Evolutionary conservation across 1,139 yeast species (phyloP), one percentile per base, ranked within the genome.

Genomic region (Saccharomyces hybrid): DNA sequence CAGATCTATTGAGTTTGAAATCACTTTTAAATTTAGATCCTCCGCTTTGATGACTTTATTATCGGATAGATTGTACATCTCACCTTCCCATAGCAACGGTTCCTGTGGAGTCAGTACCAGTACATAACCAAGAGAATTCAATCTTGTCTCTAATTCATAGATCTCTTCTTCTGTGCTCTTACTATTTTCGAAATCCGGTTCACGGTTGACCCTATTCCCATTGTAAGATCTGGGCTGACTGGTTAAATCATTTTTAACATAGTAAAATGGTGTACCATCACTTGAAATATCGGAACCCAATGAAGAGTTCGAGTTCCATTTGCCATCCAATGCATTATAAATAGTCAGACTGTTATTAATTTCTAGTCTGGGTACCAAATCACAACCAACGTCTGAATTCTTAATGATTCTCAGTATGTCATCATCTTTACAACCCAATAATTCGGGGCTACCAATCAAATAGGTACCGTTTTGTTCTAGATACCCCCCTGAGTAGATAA

Each of bases 71-170:
- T 82, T 80, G 38, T 85, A 79, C 58, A 86, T 84, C 26, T 80
- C 78, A 2, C 98, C 98, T 60, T 88, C 93, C 98, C 98, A 91
- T 29, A 88, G 82, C 67, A 91, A 79, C 0, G 97, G 95, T 63
- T 88, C 88, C 11, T 85, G 80, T 1, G 96, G 93, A 63, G 88
- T 84, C 25, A 90, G 73, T 0, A 91, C 85, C 38, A 91, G 65
- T 14, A 90, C 79, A 62, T 89, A 89, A 0, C 88, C 84, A 53
- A 73, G 69, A 23, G 68, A 61, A 53, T 67, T 67, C 44, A 69
- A 54, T 54, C 62, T 64, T 19, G 54, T 44, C 51, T 67, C 71
- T 13, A 67, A 51, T 42, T 61, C 63, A 28, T 59, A 49, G 13
- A 67, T 42, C 44, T 68, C 72, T 16, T 75, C 78, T 31, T 71